Percentiles rank a stretch among this genome's conserved stretches.
phyloP scores from a whole-genome alignment of 345 rosid species.

The Salix arbutifolia region DNA sequence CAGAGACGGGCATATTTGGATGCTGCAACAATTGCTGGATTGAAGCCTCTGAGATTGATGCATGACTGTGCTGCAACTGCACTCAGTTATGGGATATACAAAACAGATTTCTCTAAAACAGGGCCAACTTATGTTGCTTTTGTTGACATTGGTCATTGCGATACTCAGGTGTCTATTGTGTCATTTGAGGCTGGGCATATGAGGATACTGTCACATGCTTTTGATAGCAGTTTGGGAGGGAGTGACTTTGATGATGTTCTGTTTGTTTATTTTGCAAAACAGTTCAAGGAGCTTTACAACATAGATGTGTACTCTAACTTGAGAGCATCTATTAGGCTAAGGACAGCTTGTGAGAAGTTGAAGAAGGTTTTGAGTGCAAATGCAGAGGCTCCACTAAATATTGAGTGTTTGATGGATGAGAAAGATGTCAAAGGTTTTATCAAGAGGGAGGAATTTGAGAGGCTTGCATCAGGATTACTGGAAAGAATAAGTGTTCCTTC shows the following conservation, averaged over 20 bases:
- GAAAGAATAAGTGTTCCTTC: conserved; percentile 44
- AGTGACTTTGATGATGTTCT: conserved; percentile 56
- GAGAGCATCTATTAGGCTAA: conserved; percentile 45
- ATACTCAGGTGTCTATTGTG: conserved; percentile 52
- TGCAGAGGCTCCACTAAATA: conserved; percentile 52
- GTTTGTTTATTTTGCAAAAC: conserved; percentile 48
- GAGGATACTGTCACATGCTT: conserved; percentile 52
- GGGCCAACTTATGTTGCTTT: conserved; percentile 46
- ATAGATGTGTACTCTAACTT: conserved; percentile 51
- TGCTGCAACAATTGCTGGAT: conserved; percentile 53
- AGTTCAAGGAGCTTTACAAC: conserved; percentile 50
- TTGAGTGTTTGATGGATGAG: conserved; percentile 68
- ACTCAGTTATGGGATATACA: conserved; percentile 56
- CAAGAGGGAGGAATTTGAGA: conserved; percentile 63
- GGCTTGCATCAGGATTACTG: conserved; percentile 37
- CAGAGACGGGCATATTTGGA: conserved; percentile 53
- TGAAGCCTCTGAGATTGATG: conserved; percentile 55
- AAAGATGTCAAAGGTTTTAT: conserved; percentile 57
- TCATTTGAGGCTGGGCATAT: conserved; percentile 48
- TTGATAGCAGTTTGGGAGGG: conserved; percentile 56
- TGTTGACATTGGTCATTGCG: conserved; percentile 60
- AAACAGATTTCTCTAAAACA: conserved; percentile 40
- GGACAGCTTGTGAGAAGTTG: conserved; percentile 57
- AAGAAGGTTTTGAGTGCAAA: conserved; percentile 62
- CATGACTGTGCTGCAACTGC: conserved; percentile 61